phyloP scores from a whole-genome alignment of 768 basidiomycete genomes.

The Macrocybe gigantea region DNA sequence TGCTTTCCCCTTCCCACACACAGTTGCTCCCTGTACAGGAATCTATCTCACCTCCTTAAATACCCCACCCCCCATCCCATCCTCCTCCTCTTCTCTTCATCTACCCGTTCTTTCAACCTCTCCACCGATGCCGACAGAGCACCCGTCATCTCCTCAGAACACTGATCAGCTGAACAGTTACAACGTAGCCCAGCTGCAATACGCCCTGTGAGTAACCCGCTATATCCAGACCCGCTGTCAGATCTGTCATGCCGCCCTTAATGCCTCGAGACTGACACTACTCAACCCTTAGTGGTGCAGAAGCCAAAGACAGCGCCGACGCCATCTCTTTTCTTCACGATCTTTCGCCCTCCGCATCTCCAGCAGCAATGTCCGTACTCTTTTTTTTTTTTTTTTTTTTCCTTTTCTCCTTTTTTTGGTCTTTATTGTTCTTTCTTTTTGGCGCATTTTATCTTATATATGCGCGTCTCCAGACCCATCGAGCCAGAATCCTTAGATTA shows the following conservation, averaged over 20 bases:
- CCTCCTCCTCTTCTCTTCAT: conserved; percentile 3
- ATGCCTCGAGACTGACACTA: background rate
- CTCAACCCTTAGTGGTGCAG: conserved; percentile 8
- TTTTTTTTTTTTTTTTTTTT: background rate
- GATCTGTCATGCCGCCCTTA: conserved; percentile 20
- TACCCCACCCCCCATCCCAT: conserved; percentile 5
- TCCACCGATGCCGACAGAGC: conserved; percentile 54
- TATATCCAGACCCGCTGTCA: conserved; percentile 15
- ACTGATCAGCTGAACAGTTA: conserved; percentile 46
- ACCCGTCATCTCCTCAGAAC: conserved; percentile 21
- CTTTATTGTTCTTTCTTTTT: too few relatives aligned
- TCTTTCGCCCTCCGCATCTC: conserved; percentile 40
- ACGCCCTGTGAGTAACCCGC: conserved; percentile 42
- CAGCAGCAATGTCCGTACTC: conserved; percentile 39
- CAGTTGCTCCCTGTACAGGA: conserved; percentile 1
- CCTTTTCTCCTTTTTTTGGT: background rate
- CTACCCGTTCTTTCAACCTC: background rate
- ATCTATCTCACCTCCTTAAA: conserved; percentile 13
- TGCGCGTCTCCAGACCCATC: conserved; percentile 5
- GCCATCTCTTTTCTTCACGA: conserved; percentile 36
- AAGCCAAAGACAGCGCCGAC: conserved; percentile 34
- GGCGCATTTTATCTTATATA: too few relatives aligned
- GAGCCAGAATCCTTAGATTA: conserved; percentile 36
- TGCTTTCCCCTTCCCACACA: background rate
- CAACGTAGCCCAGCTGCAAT: conserved; percentile 60